Evolutionary conservation across 805 yeast genomes (phyloP), one percentile per base, ranked within the genome.

Genomic region (Kuraishia cidri): DNA sequence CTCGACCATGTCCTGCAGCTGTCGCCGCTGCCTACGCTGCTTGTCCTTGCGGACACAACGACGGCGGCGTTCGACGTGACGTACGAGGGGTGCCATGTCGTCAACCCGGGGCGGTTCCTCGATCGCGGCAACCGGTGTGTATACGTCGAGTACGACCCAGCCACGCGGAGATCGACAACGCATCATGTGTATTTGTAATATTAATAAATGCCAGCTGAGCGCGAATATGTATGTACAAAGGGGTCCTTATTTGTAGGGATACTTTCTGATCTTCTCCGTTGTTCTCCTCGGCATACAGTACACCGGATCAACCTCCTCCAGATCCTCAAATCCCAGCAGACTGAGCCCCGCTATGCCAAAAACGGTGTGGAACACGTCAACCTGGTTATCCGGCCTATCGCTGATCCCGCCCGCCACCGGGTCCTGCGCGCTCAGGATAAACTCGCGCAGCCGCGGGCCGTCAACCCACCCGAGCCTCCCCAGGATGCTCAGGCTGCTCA

Each of bases 341-440:
- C 94, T 78, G 37, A 92, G 61, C 0, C 96, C 99, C 0, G 96
- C 80, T 14, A 90, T 59, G 0, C 95, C 95, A 56, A 92, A 92
- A 12, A 79, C 64, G 0, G 98, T 92, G 51, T 92, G 99, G 50
- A 75, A 92, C 0, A 92, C 92, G 51, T 92, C 99, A 2, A 79
- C 88, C 52, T 81, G 86, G 50, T 94, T 87, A 29, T 79, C 95
- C 7, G 86, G 83, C 16, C 98, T 62, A 54, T 92, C 99, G 37
- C 95, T 78, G 25, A 92, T 79, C 0, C 99, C 99, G 21, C 99
- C 99, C 9, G 60, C 62, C 6, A 69, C 74, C 1, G 52, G 52
- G 52, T 90, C 96, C 53, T 92, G 98, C 30, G 92, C 77, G 2
- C 53, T 48, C 25, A 90, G 55, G 4, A 92, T 87, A 48, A 87